Conservation (phyloP, 108 stramenopile species). For the Nitzschia inconspicua region DNA sequence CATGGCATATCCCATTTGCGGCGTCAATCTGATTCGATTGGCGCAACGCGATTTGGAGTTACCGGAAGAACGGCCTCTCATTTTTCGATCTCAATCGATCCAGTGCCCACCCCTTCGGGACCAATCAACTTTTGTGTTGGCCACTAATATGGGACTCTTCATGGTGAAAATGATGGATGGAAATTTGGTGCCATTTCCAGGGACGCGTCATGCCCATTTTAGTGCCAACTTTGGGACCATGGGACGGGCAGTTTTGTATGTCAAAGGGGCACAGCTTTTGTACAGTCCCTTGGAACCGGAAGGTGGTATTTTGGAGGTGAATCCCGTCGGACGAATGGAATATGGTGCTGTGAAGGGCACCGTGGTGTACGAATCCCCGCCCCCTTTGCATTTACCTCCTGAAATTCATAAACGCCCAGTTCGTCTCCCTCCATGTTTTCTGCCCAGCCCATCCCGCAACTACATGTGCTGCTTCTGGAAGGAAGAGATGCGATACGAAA, state of each 20-base stretch:
- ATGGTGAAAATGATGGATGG: conserved; percentile 35
- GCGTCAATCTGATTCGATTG: conserved; percentile 16
- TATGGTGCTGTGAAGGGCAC: conserved; percentile 18
- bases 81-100: conserved; percentile 31
- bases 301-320: neutral
- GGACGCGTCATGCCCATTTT: conserved; percentile 42
- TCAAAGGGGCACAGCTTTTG: conserved; percentile 24
- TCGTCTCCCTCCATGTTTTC: conserved; percentile 50
- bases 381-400: conserved; percentile 38
- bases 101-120: conserved; percentile 14
- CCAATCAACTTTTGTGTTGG: conserved; percentile 23
- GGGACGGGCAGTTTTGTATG: conserved; percentile 32
- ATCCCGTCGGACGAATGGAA: conserved; percentile 8
- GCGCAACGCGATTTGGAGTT: conserved; percentile 22
- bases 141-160: conserved; percentile 33
- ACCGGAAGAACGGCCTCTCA: conserved; percentile 5
- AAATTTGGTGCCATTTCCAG: conserved; percentile 25
- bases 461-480: conserved; percentile 71
- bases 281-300: conserved; percentile 33
- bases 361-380: conserved; percentile 44
- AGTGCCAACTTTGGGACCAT: conserved; percentile 32
- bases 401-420: conserved; percentile 42
- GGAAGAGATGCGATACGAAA: conserved; percentile 67
- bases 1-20: conserved; percentile 13
- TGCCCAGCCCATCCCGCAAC: conserved; percentile 64